Percentiles rank a stretch among this genome's conserved stretches.
Evolutionary conservation across 192 early-diverging fungal genomes (phyloP).

Genomic region (Dissophora ornata): DNA sequence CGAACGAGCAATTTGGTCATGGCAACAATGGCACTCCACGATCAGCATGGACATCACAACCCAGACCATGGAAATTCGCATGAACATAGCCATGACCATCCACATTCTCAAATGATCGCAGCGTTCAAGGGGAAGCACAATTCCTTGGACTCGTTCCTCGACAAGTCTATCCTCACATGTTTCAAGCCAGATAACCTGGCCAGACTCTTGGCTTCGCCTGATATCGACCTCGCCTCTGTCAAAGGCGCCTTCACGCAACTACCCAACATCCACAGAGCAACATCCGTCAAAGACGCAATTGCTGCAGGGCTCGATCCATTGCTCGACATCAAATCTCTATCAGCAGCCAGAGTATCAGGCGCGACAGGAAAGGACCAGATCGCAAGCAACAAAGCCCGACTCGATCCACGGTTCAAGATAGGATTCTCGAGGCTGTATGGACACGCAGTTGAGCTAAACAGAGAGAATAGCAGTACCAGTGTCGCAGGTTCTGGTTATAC

Average conservation of each 20-base stretch:
- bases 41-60: constrained; percentile 4
- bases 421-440: constrained; percentile 33
- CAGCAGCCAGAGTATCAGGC: too few species aligned
- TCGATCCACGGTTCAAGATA: constrained; percentile 26
- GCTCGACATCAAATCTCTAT: constrained; percentile 2
- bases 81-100: constrained; percentile 8
- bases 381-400: not conserved
- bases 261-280: not conserved
- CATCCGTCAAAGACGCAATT: not conserved
- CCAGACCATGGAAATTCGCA: too few species aligned
- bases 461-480: not conserved
- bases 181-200: not conserved
- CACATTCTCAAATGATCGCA: constrained; percentile 1
- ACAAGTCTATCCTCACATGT: constrained; percentile 17
- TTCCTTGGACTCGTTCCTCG: not conserved
- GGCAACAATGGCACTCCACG: constrained; percentile 10
- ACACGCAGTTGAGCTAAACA: constrained; percentile 27
- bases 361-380: not conserved
- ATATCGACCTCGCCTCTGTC: constrained; percentile 3
- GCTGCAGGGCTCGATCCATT: not conserved
- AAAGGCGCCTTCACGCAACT: constrained; percentile 12
- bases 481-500: not conserved
- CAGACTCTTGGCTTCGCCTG: constrained; percentile 5
- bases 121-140: constrained; percentile 4
- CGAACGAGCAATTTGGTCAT: not conserved